Base-by-base conservation (phyloP, 148 eudicot species). In the Euryodendron excelsum region DNA sequence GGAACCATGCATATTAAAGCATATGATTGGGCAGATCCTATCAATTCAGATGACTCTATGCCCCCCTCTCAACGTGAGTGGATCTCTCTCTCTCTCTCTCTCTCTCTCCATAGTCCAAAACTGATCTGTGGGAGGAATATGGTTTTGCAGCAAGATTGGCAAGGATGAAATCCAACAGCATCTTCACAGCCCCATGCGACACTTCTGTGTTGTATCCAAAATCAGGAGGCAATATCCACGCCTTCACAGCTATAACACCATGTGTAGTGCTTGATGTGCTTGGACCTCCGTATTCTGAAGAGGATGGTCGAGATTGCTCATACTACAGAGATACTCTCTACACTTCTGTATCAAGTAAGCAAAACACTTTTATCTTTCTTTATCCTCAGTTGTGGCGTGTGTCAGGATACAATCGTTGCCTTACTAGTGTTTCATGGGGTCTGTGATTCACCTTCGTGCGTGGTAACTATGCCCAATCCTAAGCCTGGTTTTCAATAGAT, bases 211-310 rank as follows among this genome's bases (percentile, higher is more conserved):
- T 94, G 59, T 94, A 92, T 83, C 98, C 98, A 44, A 92, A 91
- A 21, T 82, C 93, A 4, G 98, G 98, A 64, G 98, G 98, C 67
- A 94, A 94, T 79, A 91, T 94, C 76, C 98, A 94, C 79, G 86
- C 84, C 62, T 91, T 92, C 73, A 88, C 82, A n/a, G 98, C 98
- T 27, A 83, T 90, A 81, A 90, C 94, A 70, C 94, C 98, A 3
- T 92, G 98, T 83, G 97, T 86, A 0, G 85, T 94, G 66, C 89
- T 94, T 21, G 98, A 94, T 88, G 93, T 94, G 62, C 45, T 94
- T 13, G 97, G 97, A 50, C 98, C 98, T 69, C 98, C 98, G 25
- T 94, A 94, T 83, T 90, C 97, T 6, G 81, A 87, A 75, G 88
- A 87, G 18, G 97, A 94, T 61, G 98, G 94, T 20, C 88, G 98